Conservation (phyloP, 371 early-diverging fungal genomes). For the Mortierella sp. region DNA sequence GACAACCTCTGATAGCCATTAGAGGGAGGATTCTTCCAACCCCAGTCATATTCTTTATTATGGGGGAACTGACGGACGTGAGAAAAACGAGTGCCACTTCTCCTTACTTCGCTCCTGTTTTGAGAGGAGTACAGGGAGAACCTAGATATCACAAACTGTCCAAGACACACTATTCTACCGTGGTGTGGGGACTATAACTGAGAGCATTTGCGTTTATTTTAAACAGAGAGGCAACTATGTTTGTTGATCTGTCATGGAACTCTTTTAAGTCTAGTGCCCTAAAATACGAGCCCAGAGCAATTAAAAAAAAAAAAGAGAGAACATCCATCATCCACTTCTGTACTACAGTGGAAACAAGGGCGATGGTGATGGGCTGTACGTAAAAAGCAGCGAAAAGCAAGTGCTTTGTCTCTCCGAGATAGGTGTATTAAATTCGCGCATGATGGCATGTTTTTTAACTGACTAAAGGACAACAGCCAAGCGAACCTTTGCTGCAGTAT, state of each 20-base stretch:
- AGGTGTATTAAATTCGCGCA: conserved; percentile 1
- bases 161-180: not conserved
- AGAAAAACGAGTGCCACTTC: conserved; percentile 16
- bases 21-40: not conserved
- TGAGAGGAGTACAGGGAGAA: not conserved
- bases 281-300: conserved; percentile 15
- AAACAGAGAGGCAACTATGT: conserved; percentile 1
- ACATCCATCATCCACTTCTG: conserved; percentile 5
- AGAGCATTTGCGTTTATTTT: conserved; percentile 4
- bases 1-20: not conserved
- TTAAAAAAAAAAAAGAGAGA: not conserved
- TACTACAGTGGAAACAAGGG: conserved; percentile 12
- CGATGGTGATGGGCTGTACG: conserved; percentile 8
- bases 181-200: conserved; percentile 13
- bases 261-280: conserved; percentile 5
- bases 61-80: not conserved
- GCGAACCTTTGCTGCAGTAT: too few species aligned
- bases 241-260: not conserved
- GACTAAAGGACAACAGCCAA: too few species aligned
- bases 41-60: not conserved
- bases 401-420: not conserved
- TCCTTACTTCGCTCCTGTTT: not conserved
- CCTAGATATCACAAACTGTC: not conserved
- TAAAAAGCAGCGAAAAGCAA: not conserved
- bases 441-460: too few species aligned